Base-by-base conservation (phyloP, 495 filamentous ascomycete genomes). In the Pyronema domesticum region DNA sequence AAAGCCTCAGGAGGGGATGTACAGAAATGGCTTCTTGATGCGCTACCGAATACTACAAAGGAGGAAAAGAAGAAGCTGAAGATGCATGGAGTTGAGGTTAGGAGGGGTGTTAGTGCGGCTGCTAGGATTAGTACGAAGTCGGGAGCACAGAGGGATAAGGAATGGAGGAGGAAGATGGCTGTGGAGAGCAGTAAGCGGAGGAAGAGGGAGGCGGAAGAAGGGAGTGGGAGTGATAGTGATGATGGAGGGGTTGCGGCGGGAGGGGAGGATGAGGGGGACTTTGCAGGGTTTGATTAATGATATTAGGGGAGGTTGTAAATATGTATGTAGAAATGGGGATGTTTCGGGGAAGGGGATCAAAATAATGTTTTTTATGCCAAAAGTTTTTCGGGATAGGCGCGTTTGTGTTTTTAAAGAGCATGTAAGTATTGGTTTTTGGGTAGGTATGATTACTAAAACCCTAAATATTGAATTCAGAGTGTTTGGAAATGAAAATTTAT, bases 21-120 rank as follows among this genome's bases (percentile, higher is more conserved):
- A 37, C 80, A 86, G 60, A 80, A 85, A 67, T 98, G 91, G 93
- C 67, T 96, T 51, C 73, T 98, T 15, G 85, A 95, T 68, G 80
- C 82, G 13, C 73, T 96, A 53, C 93, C 93, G 1, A 82, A 80
- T 56, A 73, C 85, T 10, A 80, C 74, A 57, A 95, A 91, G 75
- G 78, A 83, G 51, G 80, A 83, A 49, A 86, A 82, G 75, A 78
- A 86, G 69, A 78, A 77, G 57, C 61, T 96, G 60, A 95, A 89
- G 73, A 76, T 74, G 62, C 73, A 79, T 56, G 91, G 91, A 11
- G 83, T 95, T 35, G 82, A 91, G 70, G 80, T 78, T 6, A 74
- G 86, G 54, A 71, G 68, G 10, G 71, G 63, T 7, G 70, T 68
- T 23, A 66, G 66, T n/a, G 60, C 67, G 53, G 67, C 65, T 44